phyloP scores from a whole-genome alignment of 495 filamentous ascomycete species.

The Aspergillus kassunensis region DNA sequence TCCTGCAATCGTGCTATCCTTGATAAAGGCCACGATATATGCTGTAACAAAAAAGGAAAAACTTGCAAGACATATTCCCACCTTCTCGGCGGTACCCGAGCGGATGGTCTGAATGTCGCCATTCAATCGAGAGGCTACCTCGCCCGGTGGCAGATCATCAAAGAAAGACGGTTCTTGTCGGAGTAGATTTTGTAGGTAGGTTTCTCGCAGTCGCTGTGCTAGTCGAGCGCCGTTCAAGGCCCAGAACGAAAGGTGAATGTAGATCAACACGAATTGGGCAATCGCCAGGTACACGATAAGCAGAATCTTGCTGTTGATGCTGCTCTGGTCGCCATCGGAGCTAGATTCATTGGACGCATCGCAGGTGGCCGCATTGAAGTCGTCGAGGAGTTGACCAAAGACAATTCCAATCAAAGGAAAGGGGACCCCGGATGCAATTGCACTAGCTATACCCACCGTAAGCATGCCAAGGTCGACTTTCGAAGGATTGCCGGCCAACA shows the following conservation, averaged over 20 bases:
- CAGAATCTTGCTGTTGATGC: slow-evolving; percentile 55
- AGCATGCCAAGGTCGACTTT: slow-evolving; percentile 45
- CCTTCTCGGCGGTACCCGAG: slow-evolving; percentile 64
- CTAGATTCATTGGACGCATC: slow-evolving; percentile 11
- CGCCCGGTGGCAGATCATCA: slow-evolving; percentile 51
- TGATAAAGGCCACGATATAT: slow-evolving; percentile 63
- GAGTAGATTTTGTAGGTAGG: slow-evolving; percentile 53
- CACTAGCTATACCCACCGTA: slow-evolving; percentile 45
- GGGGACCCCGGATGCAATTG: slow-evolving; percentile 61
- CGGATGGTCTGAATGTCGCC: slow-evolving; percentile 59
- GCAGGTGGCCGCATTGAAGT: slow-evolving; percentile 60
- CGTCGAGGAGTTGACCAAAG: slow-evolving; percentile 65
- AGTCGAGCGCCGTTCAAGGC: slow-evolving; percentile 58
- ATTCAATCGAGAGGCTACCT: slow-evolving; percentile 59
- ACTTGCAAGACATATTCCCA: slow-evolving; percentile 55
- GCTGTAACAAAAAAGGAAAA: slow-evolving; percentile 60
- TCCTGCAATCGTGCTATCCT: slow-evolving; percentile 40
- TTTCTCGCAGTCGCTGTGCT: slow-evolving; percentile 56
- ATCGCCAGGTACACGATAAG: slow-evolving; percentile 60
- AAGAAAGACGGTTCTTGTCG: slow-evolving; percentile 61
- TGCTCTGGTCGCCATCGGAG: slow-evolving; percentile 29
- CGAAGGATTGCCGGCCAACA: slow-evolving; percentile 39
- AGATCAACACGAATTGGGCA: slow-evolving; percentile 59
- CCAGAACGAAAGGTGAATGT: slow-evolving; percentile 51
- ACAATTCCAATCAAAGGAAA: slow-evolving; percentile 66